These are phyloP conservation scores for Betula pendula DNA, from an alignment of 306 rosid genomes.

Conservation along the genomic window DNA sequence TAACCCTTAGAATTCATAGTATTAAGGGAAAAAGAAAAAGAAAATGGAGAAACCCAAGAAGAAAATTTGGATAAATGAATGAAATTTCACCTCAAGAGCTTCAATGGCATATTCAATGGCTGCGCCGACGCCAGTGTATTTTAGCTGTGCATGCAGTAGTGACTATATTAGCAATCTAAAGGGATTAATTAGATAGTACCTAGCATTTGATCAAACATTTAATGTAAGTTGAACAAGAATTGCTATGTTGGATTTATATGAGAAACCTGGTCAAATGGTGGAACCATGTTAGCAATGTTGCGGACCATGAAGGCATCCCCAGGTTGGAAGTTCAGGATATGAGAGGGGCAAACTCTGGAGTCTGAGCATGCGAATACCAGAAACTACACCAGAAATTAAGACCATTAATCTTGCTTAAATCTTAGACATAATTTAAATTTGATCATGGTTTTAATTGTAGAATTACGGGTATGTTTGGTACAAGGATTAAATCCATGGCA, in stretches of 20 bases:
- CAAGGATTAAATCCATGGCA: too few species aligned
- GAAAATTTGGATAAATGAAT: background rate
- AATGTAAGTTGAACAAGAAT: background rate
- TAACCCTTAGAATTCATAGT: background rate
- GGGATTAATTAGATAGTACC: background rate
- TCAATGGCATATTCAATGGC: slow-evolving; percentile 57
- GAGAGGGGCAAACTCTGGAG: slow-evolving; percentile 68
- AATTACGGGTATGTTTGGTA: too few species aligned
- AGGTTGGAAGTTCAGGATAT: slow-evolving; percentile 53
- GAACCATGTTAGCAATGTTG: slow-evolving; percentile 71
- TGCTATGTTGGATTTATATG: too few species aligned
- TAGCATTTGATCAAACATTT: background rate
- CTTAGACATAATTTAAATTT: background rate
- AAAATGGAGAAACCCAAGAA: background rate
- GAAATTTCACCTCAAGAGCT: slow-evolving; percentile 36
- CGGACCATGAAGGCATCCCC: slow-evolving; percentile 70
- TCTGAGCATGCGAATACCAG: slow-evolving; percentile 75
- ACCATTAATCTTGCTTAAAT: background rate
- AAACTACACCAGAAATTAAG: slow-evolving; percentile 34
- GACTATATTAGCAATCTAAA: background rate
- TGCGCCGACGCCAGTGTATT: slow-evolving; percentile 62
- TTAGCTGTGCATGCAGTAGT: slow-evolving; percentile 32
- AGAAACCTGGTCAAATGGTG: slow-evolving; percentile 55
- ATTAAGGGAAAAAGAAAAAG: background rate
- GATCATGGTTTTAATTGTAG: background rate